phyloP scores from a whole-genome alignment of 768 basidiomycete species.

The Gelatoporia subvermispora region DNA sequence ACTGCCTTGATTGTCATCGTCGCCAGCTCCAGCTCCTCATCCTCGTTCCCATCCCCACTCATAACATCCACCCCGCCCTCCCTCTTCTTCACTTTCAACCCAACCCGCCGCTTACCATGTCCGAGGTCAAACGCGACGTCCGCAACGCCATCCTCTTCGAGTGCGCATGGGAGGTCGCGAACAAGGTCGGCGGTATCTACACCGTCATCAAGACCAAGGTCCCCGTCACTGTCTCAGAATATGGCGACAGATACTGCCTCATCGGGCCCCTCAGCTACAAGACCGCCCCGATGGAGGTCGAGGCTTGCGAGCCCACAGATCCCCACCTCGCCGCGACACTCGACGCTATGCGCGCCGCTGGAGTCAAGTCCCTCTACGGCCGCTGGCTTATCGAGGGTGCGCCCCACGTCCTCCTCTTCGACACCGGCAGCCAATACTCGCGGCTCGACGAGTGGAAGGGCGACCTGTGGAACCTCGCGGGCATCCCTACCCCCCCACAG shows the following conservation, averaged over 20 bases:
- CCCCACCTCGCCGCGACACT: constrained; percentile 72
- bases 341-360: constrained; percentile 79
- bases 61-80: too few relatives aligned
- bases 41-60: too few relatives aligned
- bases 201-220: constrained; percentile 99
- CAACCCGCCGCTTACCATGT: constrained; percentile 16
- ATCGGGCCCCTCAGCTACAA: constrained; percentile 99
- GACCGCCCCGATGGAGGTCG: constrained; percentile 98
- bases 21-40: too few relatives aligned
- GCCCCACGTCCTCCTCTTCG: constrained; percentile 92
- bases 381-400: constrained; percentile 98
- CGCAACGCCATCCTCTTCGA: constrained; percentile 84
- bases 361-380: constrained; percentile 92
- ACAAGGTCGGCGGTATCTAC: constrained; percentile 99
- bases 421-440: constrained; percentile 83
- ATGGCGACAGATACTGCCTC: constrained; percentile 90
- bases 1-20: too few relatives aligned
- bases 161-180: constrained; percentile 97
- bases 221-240: constrained; percentile 95
- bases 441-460: constrained; percentile 98
- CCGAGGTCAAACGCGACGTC: constrained; percentile 58
- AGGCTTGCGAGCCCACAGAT: constrained; percentile 84
- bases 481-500: constrained; percentile 93
- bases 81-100: neutral
- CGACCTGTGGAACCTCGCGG: constrained; percentile 97